Percentiles rank a stretch among this genome's conserved stretches.
phyloP scores from a whole-genome alignment of 768 basidiomycete genomes.

The Leucocoprinus birnbaumii region DNA sequence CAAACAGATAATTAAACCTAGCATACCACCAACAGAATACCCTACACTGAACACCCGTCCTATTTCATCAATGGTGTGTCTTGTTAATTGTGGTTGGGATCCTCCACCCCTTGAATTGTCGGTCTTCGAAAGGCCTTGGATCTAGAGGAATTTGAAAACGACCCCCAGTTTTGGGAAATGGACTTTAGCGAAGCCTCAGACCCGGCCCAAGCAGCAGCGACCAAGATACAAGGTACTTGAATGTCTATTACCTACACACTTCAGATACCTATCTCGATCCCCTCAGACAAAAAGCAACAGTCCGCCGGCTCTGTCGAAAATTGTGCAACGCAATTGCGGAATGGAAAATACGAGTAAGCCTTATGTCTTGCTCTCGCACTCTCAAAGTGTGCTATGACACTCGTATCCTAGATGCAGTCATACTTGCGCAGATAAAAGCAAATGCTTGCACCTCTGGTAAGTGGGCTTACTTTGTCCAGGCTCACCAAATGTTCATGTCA shows the following conservation, averaged over 20 bases:
- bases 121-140: conserved; percentile 71
- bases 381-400: no score
- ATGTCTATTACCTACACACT: no score
- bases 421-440: conserved; percentile 71
- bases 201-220: background rate
- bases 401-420: conserved; percentile 77
- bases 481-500: background rate
- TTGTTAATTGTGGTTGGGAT: no score
- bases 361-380: conserved; percentile 6
- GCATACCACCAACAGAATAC: conserved; percentile 49
- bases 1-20: conserved; percentile 54
- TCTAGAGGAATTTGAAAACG: conserved; percentile 62
- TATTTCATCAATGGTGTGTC: conserved; percentile 49
- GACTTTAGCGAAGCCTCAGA: conserved; percentile 30
- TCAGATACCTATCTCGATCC: no score
- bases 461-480: conserved; percentile 12
- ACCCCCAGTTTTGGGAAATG: conserved; percentile 68
- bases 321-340: conserved; percentile 34
- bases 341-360: conserved; percentile 63
- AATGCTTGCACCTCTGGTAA: conserved; percentile 78
- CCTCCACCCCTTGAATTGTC: no score
- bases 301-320: no score
- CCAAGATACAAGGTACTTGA: background rate
- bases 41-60: conserved; percentile 75
- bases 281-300: no score